Percentiles rank a stretch among this genome's conserved stretches.
Conservation (phyloP, 139 green algal genomes). For the Tetraselmis chui region DNA sequence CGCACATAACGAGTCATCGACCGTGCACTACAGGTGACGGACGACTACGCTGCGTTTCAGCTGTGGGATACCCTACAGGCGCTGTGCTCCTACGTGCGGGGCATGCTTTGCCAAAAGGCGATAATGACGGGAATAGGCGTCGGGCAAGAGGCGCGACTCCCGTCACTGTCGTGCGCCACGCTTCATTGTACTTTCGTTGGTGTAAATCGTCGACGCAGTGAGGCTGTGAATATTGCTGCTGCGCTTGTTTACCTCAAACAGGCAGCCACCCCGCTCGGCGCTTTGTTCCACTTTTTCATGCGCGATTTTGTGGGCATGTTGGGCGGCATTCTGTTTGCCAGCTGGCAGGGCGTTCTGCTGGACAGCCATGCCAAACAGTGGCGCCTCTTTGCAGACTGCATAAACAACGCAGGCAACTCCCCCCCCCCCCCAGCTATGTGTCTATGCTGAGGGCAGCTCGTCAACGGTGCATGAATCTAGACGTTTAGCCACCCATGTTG, state of each 20-base stretch:
- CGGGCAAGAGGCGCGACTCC: slow-evolving; percentile 31
- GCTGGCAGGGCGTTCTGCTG: slow-evolving; percentile 34
- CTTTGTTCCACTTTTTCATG: slow-evolving; percentile 59
- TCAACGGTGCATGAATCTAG: no score
- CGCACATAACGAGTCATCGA: no score
- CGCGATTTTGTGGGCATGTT: slow-evolving; percentile 60
- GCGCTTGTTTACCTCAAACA: no score
- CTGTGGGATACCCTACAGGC: slow-evolving; percentile 56
- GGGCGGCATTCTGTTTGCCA: slow-evolving; percentile 60
- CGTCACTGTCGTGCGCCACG: no score
- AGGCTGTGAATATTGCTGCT: no score
- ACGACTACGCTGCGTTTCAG: slow-evolving; percentile 46
- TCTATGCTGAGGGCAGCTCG: no score
- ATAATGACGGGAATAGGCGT: slow-evolving; percentile 66
- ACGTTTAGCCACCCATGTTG: no score
- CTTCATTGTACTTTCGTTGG: no score
- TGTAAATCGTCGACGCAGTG: no score
- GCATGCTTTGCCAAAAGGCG: slow-evolving; percentile 57
- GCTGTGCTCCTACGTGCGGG: slow-evolving; percentile 63
- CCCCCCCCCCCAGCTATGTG: background rate
- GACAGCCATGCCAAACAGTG: slow-evolving; percentile 70
- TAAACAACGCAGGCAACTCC: slow-evolving; percentile 31
- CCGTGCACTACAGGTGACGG: slow-evolving; percentile 14
- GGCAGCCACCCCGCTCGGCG: slow-evolving; percentile 52
- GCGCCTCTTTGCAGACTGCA: slow-evolving; percentile 62